Base-by-base conservation (phyloP, 805 yeast species). In the Suhomyces sp. region DNA sequence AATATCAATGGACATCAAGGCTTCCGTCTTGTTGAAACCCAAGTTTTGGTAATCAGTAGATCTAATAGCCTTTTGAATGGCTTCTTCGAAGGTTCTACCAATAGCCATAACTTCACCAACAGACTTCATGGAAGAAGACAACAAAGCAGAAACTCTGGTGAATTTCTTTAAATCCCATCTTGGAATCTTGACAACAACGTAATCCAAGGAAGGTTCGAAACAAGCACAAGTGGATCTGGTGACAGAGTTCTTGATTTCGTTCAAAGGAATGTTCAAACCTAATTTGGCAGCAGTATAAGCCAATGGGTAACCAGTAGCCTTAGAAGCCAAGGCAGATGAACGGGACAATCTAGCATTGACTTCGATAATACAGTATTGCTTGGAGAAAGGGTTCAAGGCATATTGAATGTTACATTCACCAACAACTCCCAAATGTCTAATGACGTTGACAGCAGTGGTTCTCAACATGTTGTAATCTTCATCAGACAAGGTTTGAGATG, bases 341-440 rank as follows among this genome's bases (percentile, higher is more conserved):
- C 98, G 82, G 20, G 97, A 90, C 53, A 91, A 75, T 72, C 98
- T 84, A 33, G 98, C 98, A 60, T 91, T 91, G 48, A 91, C 98
- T 72, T 91, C 98, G 63, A 91, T 91, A 50, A 91, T 88, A 69
- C 98, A 84, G 70, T 91, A 91, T 57, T 93, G 98, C 64, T 86
- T 83, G 41, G 95, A 82, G 66, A 81, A 77, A 41, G 98, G 98
- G 58, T 91, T 85, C 59, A 91, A 75, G 34, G 98, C 97, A 58
- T 91, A 91, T 67, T 91, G 98, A 55, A 91, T 88, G 71, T 91
- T 91, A 76, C 98, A 91, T 72, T 91, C 98, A 74, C 98, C 98
- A 58, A 91, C 98, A 59, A 91, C 98, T 54, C 98, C 98, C 54
- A 91, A 74, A 60, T 91, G 98, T 65, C 98, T 82, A 51, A 91